Base-by-base conservation (phyloP, 495 filamentous ascomycete genomes). In the Penicillium simplicissimum region DNA sequence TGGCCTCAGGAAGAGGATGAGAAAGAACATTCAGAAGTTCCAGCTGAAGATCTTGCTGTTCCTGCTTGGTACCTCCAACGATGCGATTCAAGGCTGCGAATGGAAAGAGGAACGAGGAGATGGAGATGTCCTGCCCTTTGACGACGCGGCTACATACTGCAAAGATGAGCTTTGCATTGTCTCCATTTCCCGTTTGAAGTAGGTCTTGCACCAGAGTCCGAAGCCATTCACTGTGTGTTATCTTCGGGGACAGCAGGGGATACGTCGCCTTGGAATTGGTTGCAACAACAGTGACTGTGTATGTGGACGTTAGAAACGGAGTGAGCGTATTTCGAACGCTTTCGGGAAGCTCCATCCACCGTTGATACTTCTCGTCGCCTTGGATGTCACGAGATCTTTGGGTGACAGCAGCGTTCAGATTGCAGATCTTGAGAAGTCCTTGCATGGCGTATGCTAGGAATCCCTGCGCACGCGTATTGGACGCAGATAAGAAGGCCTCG, bases 381-480 rank as follows among this genome's bases (percentile, higher is more conserved):
- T 87, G 82, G 31, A 80, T 68, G 59, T 81, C 76, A 40, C 82
- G 79, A 58, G 81, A 74, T 56, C 83, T 78, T 19, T 82, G 76
- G 23, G 76, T 83, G 7, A 87, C 82, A n/a, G 78, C 74, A 25
- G 76, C 73, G 38, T 84, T 85, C 59, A 96, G 84, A 31, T 87
- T 85, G 67, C 88, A 88, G 60, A 87, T 85, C 56, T 86, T 88
- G 9, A 98, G 83, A 9, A 99, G 81, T 65, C 95, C 89, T 73
- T 99, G 95, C 88, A 98, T 96, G 3, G 88, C 90, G 70, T 87
- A 98, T 14, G 93, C 91, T 15, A 99, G 79, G 70, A 96, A 97
- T 1, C 92, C 91, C 69, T 96, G 93, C 17, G 90, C 83, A 67
- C 87, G 87, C 0, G 93, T 88, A 67, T 96, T 95, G 2, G 86